phyloP scores from a whole-genome alignment of 495 filamentous ascomycete species.

The Amniculicola lignicola region DNA sequence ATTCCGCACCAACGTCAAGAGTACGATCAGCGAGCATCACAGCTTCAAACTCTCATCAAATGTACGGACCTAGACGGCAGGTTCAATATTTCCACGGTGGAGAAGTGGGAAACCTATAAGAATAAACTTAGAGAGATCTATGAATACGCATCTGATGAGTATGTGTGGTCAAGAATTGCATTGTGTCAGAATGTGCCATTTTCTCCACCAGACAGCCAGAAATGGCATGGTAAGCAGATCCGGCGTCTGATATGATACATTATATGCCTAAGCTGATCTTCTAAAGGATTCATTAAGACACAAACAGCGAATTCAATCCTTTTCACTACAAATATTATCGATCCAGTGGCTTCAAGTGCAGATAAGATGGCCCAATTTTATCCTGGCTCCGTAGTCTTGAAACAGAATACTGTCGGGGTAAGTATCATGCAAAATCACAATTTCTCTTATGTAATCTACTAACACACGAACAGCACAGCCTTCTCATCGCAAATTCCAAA shows the following conservation, averaged over 20 bases:
- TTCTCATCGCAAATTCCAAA: not conserved
- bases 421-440: too few species aligned
- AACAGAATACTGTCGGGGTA: conserved; percentile 6
- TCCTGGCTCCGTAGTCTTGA: conserved; percentile 1
- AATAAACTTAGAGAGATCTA: not conserved
- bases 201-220: not conserved
- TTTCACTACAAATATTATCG: conserved; percentile 2
- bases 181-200: not conserved
- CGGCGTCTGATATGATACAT: not conserved
- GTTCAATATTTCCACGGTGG: not conserved
- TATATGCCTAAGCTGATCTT: not conserved
- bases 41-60: not conserved
- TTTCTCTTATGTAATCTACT: too few species aligned
- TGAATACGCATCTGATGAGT: too few species aligned
- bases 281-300: not conserved
- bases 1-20: not conserved
- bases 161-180: too few species aligned
- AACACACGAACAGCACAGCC: too few species aligned
- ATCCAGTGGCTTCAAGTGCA: conserved; percentile 10
- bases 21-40: not conserved
- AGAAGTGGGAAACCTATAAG: not conserved
- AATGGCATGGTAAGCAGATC: not conserved
- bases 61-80: not conserved
- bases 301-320: conserved; percentile 1
- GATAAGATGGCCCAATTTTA: not conserved